Base-by-base conservation (phyloP, 352 stramenopile genomes). In the Pythium coloratum region DNA sequence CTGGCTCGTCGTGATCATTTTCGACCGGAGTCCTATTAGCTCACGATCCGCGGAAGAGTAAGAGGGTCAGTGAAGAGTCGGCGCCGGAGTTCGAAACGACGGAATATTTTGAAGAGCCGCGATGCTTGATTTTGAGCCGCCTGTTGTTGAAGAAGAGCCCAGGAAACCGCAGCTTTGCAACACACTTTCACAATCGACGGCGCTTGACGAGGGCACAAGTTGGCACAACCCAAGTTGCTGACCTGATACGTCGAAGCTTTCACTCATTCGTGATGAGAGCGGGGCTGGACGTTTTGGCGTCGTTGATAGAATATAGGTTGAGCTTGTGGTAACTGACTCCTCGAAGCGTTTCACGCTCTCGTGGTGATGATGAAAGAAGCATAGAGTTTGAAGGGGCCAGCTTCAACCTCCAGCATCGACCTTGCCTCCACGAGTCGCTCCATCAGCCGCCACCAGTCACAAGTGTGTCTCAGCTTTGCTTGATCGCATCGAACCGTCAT, bases 101-200 rank as follows among this genome's bases (percentile, higher is more conserved):
- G 8, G 30, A 34, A 33, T n/a, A 61, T 54, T 34, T 66, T 40
- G 34, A 66, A 66, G 34, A 36, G 59, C 6, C 59, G 36, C 59
- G 34, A 34, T 66, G 16, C 49, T 44, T 47, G 34, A 32, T 53
- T 36, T 12, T 16, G 18, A 36, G n/a, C 30, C 32, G 30, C 2
- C 32, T 3, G 16, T 58, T 46, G 30, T 30, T 42, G 53, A 44
- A 53, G 46, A 53, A 10, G 46, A 30, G n/a, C 5, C n/a, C 18
- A 32, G 46, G 18, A 53, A 30, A 28, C 46, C 20, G n/a, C 6
- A 6, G n/a, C 6, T 10, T 30, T 53, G 30, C n/a, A 24, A 12
- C 46, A 6, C n/a, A 3, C 16, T 3, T 50, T 50, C 42, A 44
- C 42, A 16, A 53, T 53, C 18, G 18, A 53, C 36, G 12, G 7